Conservation (phyloP, 495 filamentous ascomycete genomes). For the Aspergillus mulundensis region DNA sequence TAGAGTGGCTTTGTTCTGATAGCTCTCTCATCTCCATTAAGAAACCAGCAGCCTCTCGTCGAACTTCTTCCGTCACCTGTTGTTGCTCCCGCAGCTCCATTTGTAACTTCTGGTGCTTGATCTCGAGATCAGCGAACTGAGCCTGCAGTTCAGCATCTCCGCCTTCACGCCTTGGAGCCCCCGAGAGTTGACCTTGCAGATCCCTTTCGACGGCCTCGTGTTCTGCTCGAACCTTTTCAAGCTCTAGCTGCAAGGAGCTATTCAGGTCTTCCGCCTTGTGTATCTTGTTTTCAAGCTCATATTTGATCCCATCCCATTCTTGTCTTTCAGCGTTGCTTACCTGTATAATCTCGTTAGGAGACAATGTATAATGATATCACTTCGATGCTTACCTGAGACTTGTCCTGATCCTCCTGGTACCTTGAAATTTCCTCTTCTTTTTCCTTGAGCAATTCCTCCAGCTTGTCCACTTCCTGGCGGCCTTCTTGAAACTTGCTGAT, state of each 20-base stretch:
- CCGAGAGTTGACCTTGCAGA: slow-evolving; percentile 61
- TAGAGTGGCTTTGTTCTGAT: slow-evolving; percentile 70
- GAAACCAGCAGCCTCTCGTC: slow-evolving; percentile 77
- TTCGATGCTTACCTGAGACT: slow-evolving; percentile 38
- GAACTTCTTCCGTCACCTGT: slow-evolving; percentile 83
- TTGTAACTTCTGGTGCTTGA: slow-evolving; percentile 70
- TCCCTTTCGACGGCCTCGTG: slow-evolving; percentile 61
- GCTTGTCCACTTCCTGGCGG: slow-evolving; percentile 51
- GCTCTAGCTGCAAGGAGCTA: slow-evolving; percentile 67
- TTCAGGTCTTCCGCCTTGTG: slow-evolving; percentile 73
- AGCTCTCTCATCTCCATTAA: slow-evolving; percentile 85
- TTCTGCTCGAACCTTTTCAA: slow-evolving; percentile 66
- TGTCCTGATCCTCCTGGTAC: slow-evolving; percentile 35
- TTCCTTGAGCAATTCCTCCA: slow-evolving; percentile 53
- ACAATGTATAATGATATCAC: background rate
- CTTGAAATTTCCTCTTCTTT: slow-evolving; percentile 49
- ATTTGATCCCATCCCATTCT: slow-evolving; percentile 70
- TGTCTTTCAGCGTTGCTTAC: slow-evolving; percentile 47
- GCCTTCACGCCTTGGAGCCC: slow-evolving; percentile 32
- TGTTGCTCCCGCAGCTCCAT: slow-evolving; percentile 67
- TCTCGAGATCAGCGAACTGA: slow-evolving; percentile 60
- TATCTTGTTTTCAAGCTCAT: slow-evolving; percentile 75
- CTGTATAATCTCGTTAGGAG: slow-evolving; percentile 20
- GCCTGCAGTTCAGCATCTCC: slow-evolving; percentile 47
- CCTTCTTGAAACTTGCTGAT: slow-evolving; percentile 38